Evolutionary conservation across 352 stramenopile genomes (phyloP), one percentile per base, ranked within the genome.

Genomic region (Aphanomyces astaci): DNA sequence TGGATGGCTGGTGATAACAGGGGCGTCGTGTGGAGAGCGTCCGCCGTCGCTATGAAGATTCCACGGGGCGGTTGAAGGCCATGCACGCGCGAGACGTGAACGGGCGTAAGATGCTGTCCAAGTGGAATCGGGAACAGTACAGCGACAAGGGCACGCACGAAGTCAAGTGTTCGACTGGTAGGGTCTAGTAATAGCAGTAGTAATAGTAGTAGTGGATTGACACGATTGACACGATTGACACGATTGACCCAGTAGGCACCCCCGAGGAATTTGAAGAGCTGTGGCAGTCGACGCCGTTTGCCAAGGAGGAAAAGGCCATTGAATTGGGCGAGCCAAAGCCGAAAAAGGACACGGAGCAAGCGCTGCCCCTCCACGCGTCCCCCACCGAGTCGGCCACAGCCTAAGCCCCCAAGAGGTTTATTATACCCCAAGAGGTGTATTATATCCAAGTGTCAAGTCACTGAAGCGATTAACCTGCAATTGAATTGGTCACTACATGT

Each of bases 271-370:
- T 88, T 59, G 78, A 88, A 59, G 45, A 73, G 30, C 54, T 73
- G 57, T 86, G 80, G 80, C 70, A 78, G 63, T 33, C 72, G 51
- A 88, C 80, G 22, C 67, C 74, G 19, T 86, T 88, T 64, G 80
- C 74, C 2, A 62, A 71, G 36, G 84, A 77, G 7, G 71, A 78
- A 45, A 80, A 89, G 76, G 66, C 56, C 7, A 73, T 73, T 43
- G 54, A 63, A 11, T 13, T 28, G 7, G 54, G n/a, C 5, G 1
- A 5, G 54, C 30, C 54, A 15, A 1, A 33, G 17, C 7, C 46
- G 11, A 7, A 0, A 39, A 63, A 49, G 54, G 4, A 4, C 31
- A 33, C 31, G 54, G n/a, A 63, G 30, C 48, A 24, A 55, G 28
- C 19, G 19, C 22, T 24, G 48, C 19, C 48, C 48, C 22, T 28